Evolutionary conservation across 306 rosid species (phyloP), one percentile per base, ranked within the genome.

Genomic region (Vigna reflexopilosa): DNA sequence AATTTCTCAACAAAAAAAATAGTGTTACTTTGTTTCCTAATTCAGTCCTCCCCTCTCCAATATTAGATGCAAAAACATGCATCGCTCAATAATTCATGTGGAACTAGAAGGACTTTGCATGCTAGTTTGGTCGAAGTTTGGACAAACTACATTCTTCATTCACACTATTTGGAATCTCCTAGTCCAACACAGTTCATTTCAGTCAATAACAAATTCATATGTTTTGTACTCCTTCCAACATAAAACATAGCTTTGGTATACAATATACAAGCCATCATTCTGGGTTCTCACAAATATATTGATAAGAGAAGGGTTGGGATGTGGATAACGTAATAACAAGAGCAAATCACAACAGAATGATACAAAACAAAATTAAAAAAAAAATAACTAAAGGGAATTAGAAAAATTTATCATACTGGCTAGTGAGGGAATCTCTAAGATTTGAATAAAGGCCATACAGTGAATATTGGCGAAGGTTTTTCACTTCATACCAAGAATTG

Each of bases 401-500:
- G 77, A 93, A 88, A 52, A 93, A 74, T 69, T 88, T 90, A 92
- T 79, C 80, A 70, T 85, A 93, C 85, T 93, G 98, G 80, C 92
- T 79, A 57, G 93, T 83, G 70, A 93, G 96, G 54, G 98, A 93
- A 81, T 82, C 88, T 87, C 81, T 94, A 75, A 94, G 87, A 86
- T 94, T 90, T 6, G 97, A 91, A 82, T 92, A 94, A 32, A 92
- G 91, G 63, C 85, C 76, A 28, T 71, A 89, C 67, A 94, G 97
- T 7, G 98, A 94, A 77, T 92, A 92, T 74, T 94, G 98, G 42
- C 98, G 89, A 79, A 94, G 97, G 52, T 88, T 94, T 76, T 86
- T 81, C 62, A 92, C 97, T 86, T 94, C 98, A 72, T 94, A 94
- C 98, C 98, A 94, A n/a, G 98, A 94, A 84, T 94, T 94, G 67